A percentile compares a stretch with the other conserved stretches of the same genome.
Evolutionary conservation across 148 eudicot species (phyloP).

Genomic region (Bassia scoparia): DNA sequence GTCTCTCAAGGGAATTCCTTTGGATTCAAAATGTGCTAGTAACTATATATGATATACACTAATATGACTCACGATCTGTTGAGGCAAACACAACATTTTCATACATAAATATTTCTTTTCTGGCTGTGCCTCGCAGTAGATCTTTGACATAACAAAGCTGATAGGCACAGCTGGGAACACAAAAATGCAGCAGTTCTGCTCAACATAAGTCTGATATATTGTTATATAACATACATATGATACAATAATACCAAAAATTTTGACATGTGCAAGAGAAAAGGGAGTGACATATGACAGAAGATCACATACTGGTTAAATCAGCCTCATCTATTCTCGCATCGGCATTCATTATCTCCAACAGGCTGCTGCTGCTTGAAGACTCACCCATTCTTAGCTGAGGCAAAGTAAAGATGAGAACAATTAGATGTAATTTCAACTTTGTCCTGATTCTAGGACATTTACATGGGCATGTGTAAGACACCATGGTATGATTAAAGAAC

Average conservation of each 20-base stretch:
- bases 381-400: constrained; percentile 35
- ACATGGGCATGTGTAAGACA: neutral
- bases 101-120: neutral
- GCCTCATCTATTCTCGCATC: constrained; percentile 33
- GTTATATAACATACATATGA: neutral
- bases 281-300: constrained; percentile 8
- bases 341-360: constrained; percentile 23
- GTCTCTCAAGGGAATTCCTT: too few relatives aligned
- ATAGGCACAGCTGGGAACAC: neutral
- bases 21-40: neutral
- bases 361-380: constrained; percentile 24
- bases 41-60: neutral
- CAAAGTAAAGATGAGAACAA: constrained; percentile 11
- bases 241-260: constrained; percentile 1
- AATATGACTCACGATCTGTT: neutral
- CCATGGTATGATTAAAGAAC: neutral
- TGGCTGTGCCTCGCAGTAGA: neutral
- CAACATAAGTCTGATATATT: neutral
- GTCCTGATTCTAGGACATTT: neutral
- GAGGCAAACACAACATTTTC: neutral
- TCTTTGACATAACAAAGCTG: neutral
- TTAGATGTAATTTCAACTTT: neutral
- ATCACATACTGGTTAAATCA: constrained; percentile 43
- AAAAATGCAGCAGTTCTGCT: neutral
- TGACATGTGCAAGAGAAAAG: neutral